These are phyloP conservation scores for Amyloporia xantha DNA, from an alignment of 768 basidiomycete species.

Conservation along the genomic window DNA sequence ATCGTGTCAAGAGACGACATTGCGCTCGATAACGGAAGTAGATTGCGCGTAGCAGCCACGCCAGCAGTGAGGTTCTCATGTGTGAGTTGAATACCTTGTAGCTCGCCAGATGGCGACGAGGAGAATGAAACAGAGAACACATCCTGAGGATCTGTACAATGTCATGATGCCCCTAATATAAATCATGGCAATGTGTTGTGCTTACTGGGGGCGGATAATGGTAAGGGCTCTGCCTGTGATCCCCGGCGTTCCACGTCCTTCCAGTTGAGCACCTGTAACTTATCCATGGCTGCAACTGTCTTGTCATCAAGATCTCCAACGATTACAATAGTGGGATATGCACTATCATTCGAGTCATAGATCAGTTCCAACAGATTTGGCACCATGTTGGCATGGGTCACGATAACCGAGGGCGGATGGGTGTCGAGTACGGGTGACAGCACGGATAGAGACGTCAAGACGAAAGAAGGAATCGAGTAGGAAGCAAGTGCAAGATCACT, in stretches of 20 bases:
- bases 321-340: constrained; percentile 55
- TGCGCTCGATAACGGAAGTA: constrained; percentile 68
- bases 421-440: constrained; percentile 59
- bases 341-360: constrained; percentile 48
- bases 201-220: constrained; percentile 49
- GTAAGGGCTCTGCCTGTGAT: constrained; percentile 38
- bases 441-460: constrained; percentile 50
- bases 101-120: constrained; percentile 40
- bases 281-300: constrained; percentile 39
- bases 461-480: constrained; percentile 62
- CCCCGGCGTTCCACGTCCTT: constrained; percentile 67
- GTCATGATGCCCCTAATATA: no score
- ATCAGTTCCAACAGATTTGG: constrained; percentile 65
- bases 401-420: constrained; percentile 66
- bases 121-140: constrained; percentile 68
- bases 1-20: constrained; percentile 72
- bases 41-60: constrained; percentile 67
- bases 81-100: constrained; percentile 62
- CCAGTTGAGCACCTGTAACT: constrained; percentile 57
- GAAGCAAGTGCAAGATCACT: constrained; percentile 73
- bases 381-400: constrained; percentile 62
- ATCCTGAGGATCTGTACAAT: constrained; percentile 51
- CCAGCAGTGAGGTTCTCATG: constrained; percentile 87
- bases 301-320: constrained; percentile 56
- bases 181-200: constrained; percentile 10